A percentile compares a stretch with the other conserved stretches of the same genome.
These are phyloP conservation scores for Meredithiella fracta DNA, from an alignment of 2,329 filamentous ascomycete species.

Conservation along the genomic window DNA sequence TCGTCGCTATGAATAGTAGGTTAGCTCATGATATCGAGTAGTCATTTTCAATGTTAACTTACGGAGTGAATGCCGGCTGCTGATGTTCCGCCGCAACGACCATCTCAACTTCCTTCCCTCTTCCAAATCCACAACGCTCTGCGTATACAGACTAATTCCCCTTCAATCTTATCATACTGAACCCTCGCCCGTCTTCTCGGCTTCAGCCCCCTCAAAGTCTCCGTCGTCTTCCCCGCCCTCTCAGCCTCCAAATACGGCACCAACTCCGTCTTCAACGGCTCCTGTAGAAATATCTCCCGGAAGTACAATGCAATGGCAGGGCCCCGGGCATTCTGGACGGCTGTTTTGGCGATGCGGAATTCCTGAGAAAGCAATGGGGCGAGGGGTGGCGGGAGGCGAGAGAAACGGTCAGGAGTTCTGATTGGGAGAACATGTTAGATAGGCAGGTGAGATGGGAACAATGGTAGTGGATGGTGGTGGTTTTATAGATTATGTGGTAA, in stretches of 20 bases:
- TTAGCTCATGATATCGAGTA: neutral
- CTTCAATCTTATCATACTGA: conserved; percentile 27
- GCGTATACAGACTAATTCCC: conserved; percentile 21
- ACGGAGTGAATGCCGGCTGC: conserved; percentile 25
- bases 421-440: neutral
- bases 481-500: too few relatives aligned
- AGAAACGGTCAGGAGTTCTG: neutral
- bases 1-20: conserved; percentile 20
- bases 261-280: conserved; percentile 43
- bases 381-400: conserved; percentile 25
- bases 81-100: conserved; percentile 17
- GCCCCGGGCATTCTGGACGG: conserved; percentile 18
- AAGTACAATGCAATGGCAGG: conserved; percentile 22
- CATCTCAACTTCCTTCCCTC: conserved; percentile 14
- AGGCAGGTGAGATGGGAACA: neutral
- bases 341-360: conserved; percentile 30
- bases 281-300: conserved; percentile 47
- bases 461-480: neutral
- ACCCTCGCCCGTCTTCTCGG: conserved; percentile 31
- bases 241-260: conserved; percentile 42
- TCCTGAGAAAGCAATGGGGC: conserved; percentile 34
- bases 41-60: conserved; percentile 13
- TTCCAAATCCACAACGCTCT: conserved; percentile 25
- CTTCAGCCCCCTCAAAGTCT: conserved; percentile 18
- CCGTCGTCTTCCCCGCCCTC: conserved; percentile 32